Evolutionary conservation across 768 basidiomycete species (phyloP).

Genomic region (Lepiota venenata): DNA sequence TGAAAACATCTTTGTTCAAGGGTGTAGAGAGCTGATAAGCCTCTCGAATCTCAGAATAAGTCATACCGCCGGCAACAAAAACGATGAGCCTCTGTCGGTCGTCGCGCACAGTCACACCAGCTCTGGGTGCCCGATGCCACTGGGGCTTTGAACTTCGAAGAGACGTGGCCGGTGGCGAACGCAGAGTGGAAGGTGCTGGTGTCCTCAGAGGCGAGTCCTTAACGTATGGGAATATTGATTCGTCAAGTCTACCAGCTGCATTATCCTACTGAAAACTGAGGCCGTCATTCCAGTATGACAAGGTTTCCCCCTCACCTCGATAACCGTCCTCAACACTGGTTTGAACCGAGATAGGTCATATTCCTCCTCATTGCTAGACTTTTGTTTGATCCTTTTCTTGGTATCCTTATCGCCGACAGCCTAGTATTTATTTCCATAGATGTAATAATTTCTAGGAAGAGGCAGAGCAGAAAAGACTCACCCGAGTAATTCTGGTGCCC

Average conservation of each 20-base stretch:
- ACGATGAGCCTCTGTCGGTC: constrained; percentile 79
- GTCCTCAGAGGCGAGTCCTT: constrained; percentile 69
- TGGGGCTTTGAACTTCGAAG: constrained; percentile 86
- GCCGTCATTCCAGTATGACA: background rate
- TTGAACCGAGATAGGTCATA: constrained; percentile 96
- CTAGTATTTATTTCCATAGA: constrained; percentile 31
- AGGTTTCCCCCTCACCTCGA: constrained; percentile 59
- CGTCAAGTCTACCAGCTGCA: constrained; percentile 71
- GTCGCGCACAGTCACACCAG: constrained; percentile 35
- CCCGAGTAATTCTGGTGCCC: constrained; percentile 82
- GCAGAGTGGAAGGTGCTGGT: constrained; percentile 45
- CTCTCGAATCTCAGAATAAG: constrained; percentile 92
- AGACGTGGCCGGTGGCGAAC: constrained; percentile 41
- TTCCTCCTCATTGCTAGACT: constrained; percentile 76
- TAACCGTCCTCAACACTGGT: constrained; percentile 72
- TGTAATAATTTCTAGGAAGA: no score
- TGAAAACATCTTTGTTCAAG: constrained; percentile 84
- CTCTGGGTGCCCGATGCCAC: constrained; percentile 78
- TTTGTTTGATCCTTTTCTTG: constrained; percentile 81
- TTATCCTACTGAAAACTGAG: constrained; percentile 61
- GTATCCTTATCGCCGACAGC: constrained; percentile 72
- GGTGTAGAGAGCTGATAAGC: constrained; percentile 74
- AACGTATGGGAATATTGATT: constrained; percentile 83
- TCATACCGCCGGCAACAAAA: constrained; percentile 93
- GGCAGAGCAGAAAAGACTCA: constrained; percentile 29